A percentile compares a stretch with the other conserved stretches of the same genome.
Evolutionary conservation across 345 rosid genomes (phyloP).

Genomic region (Hibiscus trionum): DNA sequence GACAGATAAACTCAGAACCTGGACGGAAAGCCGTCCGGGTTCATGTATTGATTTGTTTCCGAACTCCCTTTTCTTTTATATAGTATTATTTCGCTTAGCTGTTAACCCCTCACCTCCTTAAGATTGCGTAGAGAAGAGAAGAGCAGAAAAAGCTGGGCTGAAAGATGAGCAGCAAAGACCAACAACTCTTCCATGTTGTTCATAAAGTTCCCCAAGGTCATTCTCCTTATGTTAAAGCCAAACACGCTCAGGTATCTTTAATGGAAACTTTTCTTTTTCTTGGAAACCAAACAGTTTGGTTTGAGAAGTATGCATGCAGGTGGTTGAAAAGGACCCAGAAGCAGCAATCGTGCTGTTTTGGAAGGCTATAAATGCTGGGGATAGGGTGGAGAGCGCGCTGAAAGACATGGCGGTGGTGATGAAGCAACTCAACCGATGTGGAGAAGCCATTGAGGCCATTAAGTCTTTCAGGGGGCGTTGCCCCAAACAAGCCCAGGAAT

Average conservation of each 20-base stretch:
- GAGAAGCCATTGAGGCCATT: constrained; percentile 91
- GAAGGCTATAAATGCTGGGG: constrained; percentile 87
- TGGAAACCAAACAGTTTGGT: too few relatives aligned
- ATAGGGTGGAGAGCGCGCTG: constrained; percentile 71
- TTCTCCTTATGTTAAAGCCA: constrained; percentile 78
- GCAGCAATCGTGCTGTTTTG: constrained; percentile 70
- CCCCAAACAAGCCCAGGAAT: constrained; percentile 72
- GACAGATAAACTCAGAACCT: too few relatives aligned
- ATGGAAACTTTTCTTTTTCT: too few relatives aligned
- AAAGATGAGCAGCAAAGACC: constrained; percentile 19
- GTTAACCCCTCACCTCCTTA: too few relatives aligned
- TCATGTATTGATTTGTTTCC: neutral
- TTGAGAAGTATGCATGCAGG: constrained; percentile 20
- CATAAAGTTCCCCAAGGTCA: constrained; percentile 83
- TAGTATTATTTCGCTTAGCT: too few relatives aligned
- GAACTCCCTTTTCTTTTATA: neutral
- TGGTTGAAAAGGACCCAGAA: constrained; percentile 75
- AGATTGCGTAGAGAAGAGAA: too few relatives aligned
- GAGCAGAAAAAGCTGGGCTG: too few relatives aligned
- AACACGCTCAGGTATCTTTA: constrained; percentile 62
- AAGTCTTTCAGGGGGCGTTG: constrained; percentile 79
- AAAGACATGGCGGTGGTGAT: constrained; percentile 93
- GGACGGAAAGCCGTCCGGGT: too few relatives aligned
- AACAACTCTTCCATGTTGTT: constrained; percentile 42
- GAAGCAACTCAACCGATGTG: constrained; percentile 69